Percentiles rank a stretch among this genome's conserved stretches.
Evolutionary conservation across 1,284 basidiomycete genomes (phyloP).

Genomic region (Schizophyllum commune): DNA sequence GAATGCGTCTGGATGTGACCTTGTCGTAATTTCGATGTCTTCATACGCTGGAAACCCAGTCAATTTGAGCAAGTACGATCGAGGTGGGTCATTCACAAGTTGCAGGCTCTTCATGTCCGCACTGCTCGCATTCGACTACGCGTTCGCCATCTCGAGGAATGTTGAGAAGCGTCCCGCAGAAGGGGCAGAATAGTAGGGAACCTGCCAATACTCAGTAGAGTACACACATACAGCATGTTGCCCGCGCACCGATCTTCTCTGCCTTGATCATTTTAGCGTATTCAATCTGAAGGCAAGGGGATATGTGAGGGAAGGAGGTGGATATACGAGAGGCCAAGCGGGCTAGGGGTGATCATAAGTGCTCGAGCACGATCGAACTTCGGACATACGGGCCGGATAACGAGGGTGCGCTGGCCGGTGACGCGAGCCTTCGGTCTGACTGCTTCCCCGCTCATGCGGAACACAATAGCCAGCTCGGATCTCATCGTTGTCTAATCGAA

Average conservation of each 20-base stretch:
- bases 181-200: slow-evolving; percentile 89
- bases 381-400: no score
- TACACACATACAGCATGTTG: not conserved
- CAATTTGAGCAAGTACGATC: not conserved
- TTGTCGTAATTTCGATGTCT: slow-evolving; percentile 84
- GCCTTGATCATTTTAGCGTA: slow-evolving; percentile 13
- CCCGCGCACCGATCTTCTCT: slow-evolving; percentile 27
- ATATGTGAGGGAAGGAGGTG: not conserved
- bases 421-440: no score
- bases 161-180: slow-evolving; percentile 86
- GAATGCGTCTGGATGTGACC: slow-evolving; percentile 90
- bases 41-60: slow-evolving; percentile 71
- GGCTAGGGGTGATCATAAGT: no score
- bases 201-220: slow-evolving; percentile 34
- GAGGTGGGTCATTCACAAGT: slow-evolving; percentile 53
- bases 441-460: no score
- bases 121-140: slow-evolving; percentile 82
- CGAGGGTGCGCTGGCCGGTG: no score
- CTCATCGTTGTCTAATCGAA: no score
- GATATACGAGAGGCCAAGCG: not conserved
- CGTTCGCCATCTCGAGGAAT: slow-evolving; percentile 76
- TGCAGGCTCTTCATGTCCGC: slow-evolving; percentile 79
- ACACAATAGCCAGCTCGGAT: no score
- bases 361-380: no score
- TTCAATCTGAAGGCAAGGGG: not conserved